Conservation (phyloP, 140 eudicot genomes). For the Bidens hawaiensis region DNA sequence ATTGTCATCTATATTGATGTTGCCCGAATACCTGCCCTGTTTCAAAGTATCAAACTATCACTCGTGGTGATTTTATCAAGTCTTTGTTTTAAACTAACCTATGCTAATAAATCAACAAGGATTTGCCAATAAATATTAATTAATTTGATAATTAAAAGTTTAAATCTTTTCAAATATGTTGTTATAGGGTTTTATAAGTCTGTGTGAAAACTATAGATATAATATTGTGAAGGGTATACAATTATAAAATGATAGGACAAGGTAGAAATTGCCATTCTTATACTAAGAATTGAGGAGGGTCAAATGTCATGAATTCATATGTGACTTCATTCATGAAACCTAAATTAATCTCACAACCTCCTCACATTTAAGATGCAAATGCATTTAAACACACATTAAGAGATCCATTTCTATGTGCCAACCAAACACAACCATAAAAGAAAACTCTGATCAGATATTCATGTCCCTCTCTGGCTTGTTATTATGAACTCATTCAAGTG, state of each 20-base stretch:
- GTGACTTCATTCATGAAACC: slow-evolving; percentile 40
- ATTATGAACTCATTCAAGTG: slow-evolving; percentile 37
- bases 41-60: background rate
- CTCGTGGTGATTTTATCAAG: background rate
- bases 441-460: slow-evolving; percentile 34
- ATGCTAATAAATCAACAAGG: too few species aligned
- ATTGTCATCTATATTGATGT: background rate
- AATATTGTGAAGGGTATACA: slow-evolving; percentile 10
- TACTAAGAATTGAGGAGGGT: slow-evolving; percentile 32
- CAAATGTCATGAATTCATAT: slow-evolving; percentile 35
- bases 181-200: background rate
- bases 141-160: background rate
- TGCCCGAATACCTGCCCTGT: background rate
- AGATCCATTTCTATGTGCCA: slow-evolving; percentile 34
- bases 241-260: slow-evolving; percentile 13
- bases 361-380: slow-evolving; percentile 32
- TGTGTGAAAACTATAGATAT: background rate
- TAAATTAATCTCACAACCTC: slow-evolving; percentile 34
- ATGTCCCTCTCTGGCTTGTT: slow-evolving; percentile 37
- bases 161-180: background rate
- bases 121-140: too few species aligned
- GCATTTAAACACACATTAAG: slow-evolving; percentile 40
- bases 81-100: too few species aligned
- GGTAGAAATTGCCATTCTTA: slow-evolving; percentile 11
- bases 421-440: slow-evolving; percentile 35